Percentiles rank a stretch among this genome's conserved stretches.
Conservation (phyloP, 345 rosid species). For the Physaria fendleri region DNA sequence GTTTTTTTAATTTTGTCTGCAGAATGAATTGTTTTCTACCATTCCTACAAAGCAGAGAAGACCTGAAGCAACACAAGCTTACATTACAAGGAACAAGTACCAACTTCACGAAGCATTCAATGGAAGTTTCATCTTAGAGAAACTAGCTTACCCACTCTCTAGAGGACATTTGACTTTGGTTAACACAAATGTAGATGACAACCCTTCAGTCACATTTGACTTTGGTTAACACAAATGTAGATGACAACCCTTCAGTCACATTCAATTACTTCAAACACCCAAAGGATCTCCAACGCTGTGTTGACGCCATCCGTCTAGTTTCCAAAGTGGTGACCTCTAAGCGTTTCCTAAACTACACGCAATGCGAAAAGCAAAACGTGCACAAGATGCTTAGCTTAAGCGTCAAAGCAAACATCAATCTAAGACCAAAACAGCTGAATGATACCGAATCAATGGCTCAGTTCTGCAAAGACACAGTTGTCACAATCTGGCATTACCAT, state of each 20-base stretch:
- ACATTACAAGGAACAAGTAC: constrained; percentile 43
- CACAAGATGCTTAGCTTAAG: constrained; percentile 69
- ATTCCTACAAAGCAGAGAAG: constrained; percentile 66
- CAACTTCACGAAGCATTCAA: constrained; percentile 71
- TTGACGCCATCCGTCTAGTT: constrained; percentile 56
- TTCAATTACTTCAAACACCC: constrained; percentile 93
- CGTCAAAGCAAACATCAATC: constrained; percentile 69
- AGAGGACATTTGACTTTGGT: constrained; percentile 60
- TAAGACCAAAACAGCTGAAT: constrained; percentile 61
- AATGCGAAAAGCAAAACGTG: constrained; percentile 36
- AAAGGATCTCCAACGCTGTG: constrained; percentile 60
- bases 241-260: constrained; percentile 77
- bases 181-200: constrained; percentile 65
- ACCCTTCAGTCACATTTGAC: constrained; percentile 80
- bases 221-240: constrained; percentile 57
- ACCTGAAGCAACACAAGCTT: constrained; percentile 51
- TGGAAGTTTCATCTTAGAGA: constrained; percentile 93
- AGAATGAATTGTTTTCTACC: constrained; percentile 48
- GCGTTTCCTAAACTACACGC: constrained; percentile 55
- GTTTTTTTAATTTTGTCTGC: not conserved
- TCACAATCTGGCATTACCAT: constrained; percentile 97
- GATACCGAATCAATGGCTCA: constrained; percentile 87
- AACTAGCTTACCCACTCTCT: constrained; percentile 63
- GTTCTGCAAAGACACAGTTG: constrained; percentile 90
- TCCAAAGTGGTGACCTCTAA: constrained; percentile 57